Base-by-base conservation (phyloP, 2,329 filamentous ascomycete species). In the Colletotrichum truncatum region DNA sequence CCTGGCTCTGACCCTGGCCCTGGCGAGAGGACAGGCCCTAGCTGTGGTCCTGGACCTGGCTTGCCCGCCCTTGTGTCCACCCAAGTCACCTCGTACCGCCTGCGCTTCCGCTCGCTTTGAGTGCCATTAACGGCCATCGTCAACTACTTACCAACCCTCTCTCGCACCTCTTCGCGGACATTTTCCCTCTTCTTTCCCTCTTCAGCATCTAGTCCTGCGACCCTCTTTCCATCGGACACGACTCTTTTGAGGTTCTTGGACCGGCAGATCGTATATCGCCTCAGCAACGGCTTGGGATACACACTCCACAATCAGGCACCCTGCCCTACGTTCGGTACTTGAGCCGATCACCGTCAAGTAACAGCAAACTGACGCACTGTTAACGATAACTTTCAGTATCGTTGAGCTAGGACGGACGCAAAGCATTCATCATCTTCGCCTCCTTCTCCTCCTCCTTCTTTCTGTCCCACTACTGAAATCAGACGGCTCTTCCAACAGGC, bases 1-100 rank as follows among this genome's bases (percentile, higher is more conserved):
- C 57, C 49, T 65, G 34, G 48, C 51, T 23, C 56, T 61, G 49
- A 30, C 62, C 62, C 62, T 65, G 62, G 30, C 62, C 57, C 49
- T 62, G 56, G 57, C 62, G 41, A 26, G 49, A 34, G 41, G 62
- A 26, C 57, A 34, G 41, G 62, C 57, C 43, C 62, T 49, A 30
- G 32, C 43, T 39, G 30, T 65, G 56, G 51, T 57, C 62, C 62
- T 54, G 57, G 49, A 55, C 62, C 57, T 62, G 62, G 48, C 23
- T 56, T 55, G 26, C 34, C 46, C 56, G 26, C 51, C 55, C 56
- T 62, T 61, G 56, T 41, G 56, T 43, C 62, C 49, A 55, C 49
- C 53, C 57, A 51, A 48, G 48, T 61, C 34, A 34, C 28, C 56
- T 54, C 26, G 56, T 54, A 61, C 62, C 28, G 56, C 62, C 57